These are phyloP conservation scores for Talaromyces thailandensis DNA, from an alignment of 495 filamentous ascomycete species.

Conservation along the genomic window DNA sequence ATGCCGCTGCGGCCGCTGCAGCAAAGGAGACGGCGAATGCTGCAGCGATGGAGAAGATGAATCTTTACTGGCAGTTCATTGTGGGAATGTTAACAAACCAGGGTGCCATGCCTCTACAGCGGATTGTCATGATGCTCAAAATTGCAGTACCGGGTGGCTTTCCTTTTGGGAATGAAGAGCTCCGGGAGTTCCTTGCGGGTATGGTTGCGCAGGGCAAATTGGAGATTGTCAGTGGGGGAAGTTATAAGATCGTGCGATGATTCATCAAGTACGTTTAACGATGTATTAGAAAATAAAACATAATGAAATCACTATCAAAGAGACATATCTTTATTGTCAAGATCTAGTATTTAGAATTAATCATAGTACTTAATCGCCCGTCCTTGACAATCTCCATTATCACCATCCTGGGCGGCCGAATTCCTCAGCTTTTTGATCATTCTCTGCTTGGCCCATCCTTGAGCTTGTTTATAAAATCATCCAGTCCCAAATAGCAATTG, in stretches of 20 bases:
- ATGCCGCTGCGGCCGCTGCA: conserved; percentile 39
- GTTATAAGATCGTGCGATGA: conserved; percentile 43
- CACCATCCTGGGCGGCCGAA: background rate
- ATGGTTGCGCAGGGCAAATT: conserved; percentile 65
- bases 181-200: conserved; percentile 66
- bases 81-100: conserved; percentile 91
- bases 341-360: too few species aligned
- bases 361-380: background rate
- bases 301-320: background rate
- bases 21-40: conserved; percentile 37
- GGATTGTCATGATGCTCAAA: conserved; percentile 89
- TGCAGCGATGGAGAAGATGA: conserved; percentile 64
- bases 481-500: too few species aligned
- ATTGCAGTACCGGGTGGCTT: conserved; percentile 83
- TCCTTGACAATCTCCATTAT: background rate
- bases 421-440: background rate
- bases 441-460: conserved; percentile 1
- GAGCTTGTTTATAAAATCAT: too few species aligned
- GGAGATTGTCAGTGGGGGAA: conserved; percentile 61
- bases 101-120: conserved; percentile 66
- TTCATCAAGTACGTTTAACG: background rate
- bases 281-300: background rate
- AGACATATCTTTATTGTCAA: too few species aligned
- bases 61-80: conserved; percentile 84
- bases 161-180: conserved; percentile 65